Conservation (phyloP, 2,329 filamentous ascomycete species). For the Talaromyces sp. region DNA sequence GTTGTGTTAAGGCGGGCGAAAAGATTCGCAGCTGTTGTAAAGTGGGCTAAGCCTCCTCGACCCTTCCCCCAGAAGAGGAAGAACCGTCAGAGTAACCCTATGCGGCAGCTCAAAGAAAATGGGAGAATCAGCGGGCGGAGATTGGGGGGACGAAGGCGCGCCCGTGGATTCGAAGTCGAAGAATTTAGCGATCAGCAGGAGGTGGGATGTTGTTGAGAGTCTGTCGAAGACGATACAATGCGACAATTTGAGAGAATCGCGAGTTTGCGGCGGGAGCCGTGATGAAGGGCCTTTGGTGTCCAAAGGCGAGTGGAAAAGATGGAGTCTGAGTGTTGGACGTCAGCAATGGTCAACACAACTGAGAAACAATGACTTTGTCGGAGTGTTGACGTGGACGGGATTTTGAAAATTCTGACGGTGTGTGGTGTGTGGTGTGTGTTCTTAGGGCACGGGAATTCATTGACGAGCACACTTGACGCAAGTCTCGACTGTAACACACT, state of each 20-base stretch:
- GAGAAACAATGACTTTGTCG: neutral
- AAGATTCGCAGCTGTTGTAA: conserved; percentile 85
- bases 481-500: neutral
- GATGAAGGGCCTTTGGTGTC: conserved; percentile 36
- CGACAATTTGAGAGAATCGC: conserved; percentile 43
- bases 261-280: conserved; percentile 37
- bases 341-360: neutral
- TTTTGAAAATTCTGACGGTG: neutral
- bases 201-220: conserved; percentile 49
- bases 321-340: neutral
- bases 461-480: neutral
- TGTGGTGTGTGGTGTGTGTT: neutral
- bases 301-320: conserved; percentile 32
- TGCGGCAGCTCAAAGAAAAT: conserved; percentile 91
- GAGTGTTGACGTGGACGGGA: neutral
- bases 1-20: conserved; percentile 85
- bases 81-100: conserved; percentile 97
- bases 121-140: conserved; percentile 49
- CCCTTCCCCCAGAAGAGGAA: conserved; percentile 99
- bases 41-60: conserved; percentile 97
- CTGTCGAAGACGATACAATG: conserved; percentile 41
- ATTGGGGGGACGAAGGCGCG: conserved; percentile 38
- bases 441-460: conserved; percentile 4
- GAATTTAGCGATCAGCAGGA: conserved; percentile 32
- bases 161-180: conserved; percentile 23